Evolutionary conservation across 352 stramenopile genomes (phyloP), one percentile per base, ranked within the genome.

Genomic region (Poterioochromonas sp.): DNA sequence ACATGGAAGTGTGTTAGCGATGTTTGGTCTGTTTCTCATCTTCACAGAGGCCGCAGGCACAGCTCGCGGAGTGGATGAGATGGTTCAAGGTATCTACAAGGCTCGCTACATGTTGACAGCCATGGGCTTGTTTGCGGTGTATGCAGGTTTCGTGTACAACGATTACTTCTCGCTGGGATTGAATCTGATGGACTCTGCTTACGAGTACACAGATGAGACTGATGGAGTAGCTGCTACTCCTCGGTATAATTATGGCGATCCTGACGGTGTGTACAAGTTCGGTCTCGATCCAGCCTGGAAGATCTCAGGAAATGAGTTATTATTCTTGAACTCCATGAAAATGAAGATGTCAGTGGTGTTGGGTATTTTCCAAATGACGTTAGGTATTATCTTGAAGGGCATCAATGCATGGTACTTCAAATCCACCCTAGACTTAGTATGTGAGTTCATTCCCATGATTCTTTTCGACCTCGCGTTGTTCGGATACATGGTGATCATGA

Each of bases 301-400:
- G 80, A 93, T 96, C 69, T 91, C 93, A 40, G 87, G 89, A 32
- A 99, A 99, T 84, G 94, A 98, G 76, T 86, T 99, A 76, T 83
- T 98, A 22, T 99, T 98, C 82, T 98, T 98, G 85, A 99, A 99
- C 88, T 98, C 93, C 51, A 97, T 99, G 89, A 99, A 99, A 82
- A 99, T 99, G 96, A 99, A 99, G 87, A 89, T 98, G 32, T 95
- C 91, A 77, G 94, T 99, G 34, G 97, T 99, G 70, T 90, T 99
- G 69, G 96, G 95, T 58, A 97, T 99, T 76, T 86, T 94, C 69
- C 96, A 99, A 83, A 99, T 99, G 96, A 96, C 93, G 76, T 91
- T 96, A 32, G 96, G 96, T 82, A 97, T 98, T 43, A 85, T 90
- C 47, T 86, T 99, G 39, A 97, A 97, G 84, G 93, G 92, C 53